Percentiles rank a stretch among this genome's conserved stretches.
These are phyloP conservation scores for Leccinum ochraceum DNA, from an alignment of 768 basidiomycete species.

Conservation along the genomic window DNA sequence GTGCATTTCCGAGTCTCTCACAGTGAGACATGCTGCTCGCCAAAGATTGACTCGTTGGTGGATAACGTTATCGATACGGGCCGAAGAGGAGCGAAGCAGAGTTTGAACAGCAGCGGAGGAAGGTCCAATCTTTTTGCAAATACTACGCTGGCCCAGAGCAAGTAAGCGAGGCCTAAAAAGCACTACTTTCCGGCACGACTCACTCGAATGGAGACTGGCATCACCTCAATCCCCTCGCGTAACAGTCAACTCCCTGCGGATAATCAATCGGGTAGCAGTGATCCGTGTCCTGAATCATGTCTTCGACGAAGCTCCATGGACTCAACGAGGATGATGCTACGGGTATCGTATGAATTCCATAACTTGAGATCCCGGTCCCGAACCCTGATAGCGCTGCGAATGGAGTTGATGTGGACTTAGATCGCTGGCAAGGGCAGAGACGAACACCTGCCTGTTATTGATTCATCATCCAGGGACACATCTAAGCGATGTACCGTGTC, in stretches of 20 bases:
- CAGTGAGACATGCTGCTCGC: background rate
- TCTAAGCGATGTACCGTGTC: background rate
- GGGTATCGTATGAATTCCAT: constrained; percentile 15
- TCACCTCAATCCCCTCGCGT: background rate
- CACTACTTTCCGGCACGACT: background rate
- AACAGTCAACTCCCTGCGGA: background rate
- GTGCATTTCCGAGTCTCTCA: background rate
- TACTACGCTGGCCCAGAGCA: background rate
- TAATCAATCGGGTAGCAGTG: background rate
- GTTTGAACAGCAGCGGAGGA: background rate
- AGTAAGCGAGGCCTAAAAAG: background rate
- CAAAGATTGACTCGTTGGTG: background rate
- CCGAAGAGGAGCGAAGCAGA: background rate
- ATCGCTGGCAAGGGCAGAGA: background rate
- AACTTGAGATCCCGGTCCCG: constrained; percentile 4
- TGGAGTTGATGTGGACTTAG: constrained; percentile 3
- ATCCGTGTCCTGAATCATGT: background rate
- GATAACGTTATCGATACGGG: constrained; percentile 4
- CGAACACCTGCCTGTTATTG: constrained; percentile 1
- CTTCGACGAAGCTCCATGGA: constrained; percentile 11
- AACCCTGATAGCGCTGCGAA: constrained; percentile 6
- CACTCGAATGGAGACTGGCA: background rate
- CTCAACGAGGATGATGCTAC: background rate
- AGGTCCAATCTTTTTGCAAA: background rate
- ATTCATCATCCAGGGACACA: constrained; percentile 6